Conservation (phyloP, 2,329 filamentous ascomycete genomes). For the Colletotrichum eleusines region DNA sequence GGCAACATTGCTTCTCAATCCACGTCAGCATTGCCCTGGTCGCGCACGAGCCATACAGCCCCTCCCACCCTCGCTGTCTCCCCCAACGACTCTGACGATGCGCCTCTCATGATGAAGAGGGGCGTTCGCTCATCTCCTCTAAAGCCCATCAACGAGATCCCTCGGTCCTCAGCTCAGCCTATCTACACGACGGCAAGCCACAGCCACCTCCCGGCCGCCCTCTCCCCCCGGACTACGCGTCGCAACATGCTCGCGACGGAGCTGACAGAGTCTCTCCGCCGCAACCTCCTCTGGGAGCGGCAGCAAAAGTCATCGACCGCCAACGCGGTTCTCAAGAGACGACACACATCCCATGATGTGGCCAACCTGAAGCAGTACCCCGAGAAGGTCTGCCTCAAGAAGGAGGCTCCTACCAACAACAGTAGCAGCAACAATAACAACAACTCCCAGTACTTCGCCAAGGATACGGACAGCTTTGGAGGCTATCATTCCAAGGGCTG, state of each 20-base stretch:
- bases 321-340: conserved; percentile 88
- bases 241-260: conserved; percentile 97
- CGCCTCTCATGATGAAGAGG: conserved; percentile 75
- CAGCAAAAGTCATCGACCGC: conserved; percentile 93
- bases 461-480: conserved; percentile 72
- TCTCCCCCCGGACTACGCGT: conserved; percentile 91
- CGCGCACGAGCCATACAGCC: too few species aligned
- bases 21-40: too few species aligned
- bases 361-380: conserved; percentile 88
- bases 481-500: conserved; percentile 90
- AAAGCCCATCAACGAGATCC: conserved; percentile 71
- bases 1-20: too few species aligned
- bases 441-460: conserved; percentile 87
- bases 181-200: conserved; percentile 78
- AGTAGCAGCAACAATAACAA: too few species aligned
- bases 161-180: conserved; percentile 78
- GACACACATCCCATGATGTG: conserved; percentile 91
- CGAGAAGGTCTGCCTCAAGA: too few species aligned
- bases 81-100: too few species aligned
- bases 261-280: conserved; percentile 90
- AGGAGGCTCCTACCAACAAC: too few species aligned
- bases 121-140: conserved; percentile 63
- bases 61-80: too few species aligned
- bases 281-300: conserved; percentile 93
- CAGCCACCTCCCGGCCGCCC: conserved; percentile 74